A percentile compares a stretch with the other conserved stretches of the same genome.
These are phyloP conservation scores for Nitzschia inconspicua DNA, from an alignment of 108 stramenopile genomes.

Conservation along the genomic window DNA sequence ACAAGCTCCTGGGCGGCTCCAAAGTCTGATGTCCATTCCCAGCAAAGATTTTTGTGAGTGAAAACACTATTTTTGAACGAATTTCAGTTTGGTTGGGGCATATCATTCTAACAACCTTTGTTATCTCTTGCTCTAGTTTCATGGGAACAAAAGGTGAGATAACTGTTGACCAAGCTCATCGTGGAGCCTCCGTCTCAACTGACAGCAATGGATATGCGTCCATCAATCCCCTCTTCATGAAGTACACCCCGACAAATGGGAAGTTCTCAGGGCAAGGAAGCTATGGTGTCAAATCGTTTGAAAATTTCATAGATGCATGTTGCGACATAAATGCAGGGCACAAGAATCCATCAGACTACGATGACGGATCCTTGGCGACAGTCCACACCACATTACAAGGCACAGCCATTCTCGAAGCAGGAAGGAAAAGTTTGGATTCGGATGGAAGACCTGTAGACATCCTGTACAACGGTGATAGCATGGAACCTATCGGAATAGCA, in stretches of 20 bases:
- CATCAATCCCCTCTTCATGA: slow-evolving; percentile 99
- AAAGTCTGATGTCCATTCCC: slow-evolving; percentile 95
- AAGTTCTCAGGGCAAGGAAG: slow-evolving; percentile 94
- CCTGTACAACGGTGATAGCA: slow-evolving; percentile 63
- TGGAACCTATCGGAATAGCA: slow-evolving; percentile 52
- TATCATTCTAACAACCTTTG: not conserved
- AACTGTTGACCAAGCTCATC: slow-evolving; percentile 98
- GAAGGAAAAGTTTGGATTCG: slow-evolving; percentile 84
- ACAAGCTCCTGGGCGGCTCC: slow-evolving; percentile 98
- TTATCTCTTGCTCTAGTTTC: slow-evolving; percentile 2
- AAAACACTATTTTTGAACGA: not conserved
- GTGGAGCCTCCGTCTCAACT: slow-evolving; percentile 91
- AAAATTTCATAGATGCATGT: slow-evolving; percentile 74
- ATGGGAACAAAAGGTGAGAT: slow-evolving; percentile 97
- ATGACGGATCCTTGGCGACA: slow-evolving; percentile 91
- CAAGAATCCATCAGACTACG: slow-evolving; percentile 64
- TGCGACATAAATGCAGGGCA: slow-evolving; percentile 53
- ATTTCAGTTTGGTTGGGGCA: not conserved
- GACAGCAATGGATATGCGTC: slow-evolving; percentile 87
- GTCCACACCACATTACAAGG: slow-evolving; percentile 93
- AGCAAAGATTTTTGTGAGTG: slow-evolving; percentile 97
- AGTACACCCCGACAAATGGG: slow-evolving; percentile 96
- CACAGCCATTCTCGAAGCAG: slow-evolving; percentile 98
- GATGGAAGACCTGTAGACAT: slow-evolving; percentile 90
- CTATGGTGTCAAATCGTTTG: slow-evolving; percentile 96